These are phyloP conservation scores for Cryptococcus hybrid DNA, from an alignment of 1,284 basidiomycete species.

Conservation along the genomic window DNA sequence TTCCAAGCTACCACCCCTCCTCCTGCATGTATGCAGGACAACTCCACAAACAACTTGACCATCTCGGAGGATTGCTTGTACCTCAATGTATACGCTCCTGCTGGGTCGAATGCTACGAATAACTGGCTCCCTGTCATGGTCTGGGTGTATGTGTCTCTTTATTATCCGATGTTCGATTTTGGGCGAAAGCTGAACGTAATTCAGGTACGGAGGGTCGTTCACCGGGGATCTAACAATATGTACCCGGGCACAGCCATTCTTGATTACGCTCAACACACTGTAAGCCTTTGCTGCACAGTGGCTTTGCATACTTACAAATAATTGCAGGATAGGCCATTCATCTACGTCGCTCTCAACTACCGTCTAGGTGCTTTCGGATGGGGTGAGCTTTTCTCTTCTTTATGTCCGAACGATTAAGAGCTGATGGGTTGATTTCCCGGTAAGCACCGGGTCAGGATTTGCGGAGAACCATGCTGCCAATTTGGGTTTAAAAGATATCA, in stretches of 20 bases:
- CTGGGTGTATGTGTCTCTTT: conserved; percentile 21
- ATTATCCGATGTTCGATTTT: not conserved
- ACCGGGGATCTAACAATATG: conserved; percentile 16
- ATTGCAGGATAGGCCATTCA: conserved; percentile 36
- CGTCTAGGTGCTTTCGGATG: conserved; percentile 54
- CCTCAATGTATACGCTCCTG: conserved; percentile 46
- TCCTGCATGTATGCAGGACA: conserved; percentile 36
- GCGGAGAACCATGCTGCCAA: conserved; percentile 41
- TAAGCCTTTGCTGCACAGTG: not conserved
- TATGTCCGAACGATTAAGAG: not conserved
- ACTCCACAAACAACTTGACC: conserved; percentile 17
- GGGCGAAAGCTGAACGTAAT: conserved; percentile 2
- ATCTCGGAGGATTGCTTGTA: conserved; percentile 50
- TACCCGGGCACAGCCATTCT: conserved; percentile 26
- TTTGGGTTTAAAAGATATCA: conserved; percentile 51
- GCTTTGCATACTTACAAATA: not conserved
- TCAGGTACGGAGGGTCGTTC: conserved; percentile 45
- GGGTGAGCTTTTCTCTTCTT: not conserved
- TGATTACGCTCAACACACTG: conserved; percentile 5
- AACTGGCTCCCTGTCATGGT: conserved; percentile 43
- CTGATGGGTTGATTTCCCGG: no score
- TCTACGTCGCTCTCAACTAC: conserved; percentile 52
- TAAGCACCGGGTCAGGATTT: conserved; percentile 30
- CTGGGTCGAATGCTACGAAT: conserved; percentile 13
- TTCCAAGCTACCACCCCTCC: conserved; percentile 26